phyloP scores from a whole-genome alignment of 2,329 filamentous ascomycete species.

The Pseudonectria buxi region DNA sequence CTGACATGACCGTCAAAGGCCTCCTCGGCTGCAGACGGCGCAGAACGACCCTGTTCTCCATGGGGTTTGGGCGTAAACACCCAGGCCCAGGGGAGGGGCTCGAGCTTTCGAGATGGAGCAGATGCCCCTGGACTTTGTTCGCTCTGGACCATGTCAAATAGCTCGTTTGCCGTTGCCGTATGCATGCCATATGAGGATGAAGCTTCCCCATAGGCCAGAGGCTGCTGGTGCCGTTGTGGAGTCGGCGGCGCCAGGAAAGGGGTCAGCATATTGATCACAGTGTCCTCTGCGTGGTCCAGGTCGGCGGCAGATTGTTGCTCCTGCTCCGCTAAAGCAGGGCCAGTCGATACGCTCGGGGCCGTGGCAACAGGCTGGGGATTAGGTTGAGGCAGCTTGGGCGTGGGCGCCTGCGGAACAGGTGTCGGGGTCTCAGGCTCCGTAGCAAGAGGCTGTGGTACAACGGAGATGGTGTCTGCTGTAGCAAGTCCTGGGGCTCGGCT shows the following conservation, averaged over 20 bases:
- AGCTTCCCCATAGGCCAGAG: conserved; percentile 28
- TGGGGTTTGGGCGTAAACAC: conserved; percentile 34
- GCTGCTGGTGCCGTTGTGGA: conserved; percentile 29
- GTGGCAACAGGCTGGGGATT: conserved; percentile 1
- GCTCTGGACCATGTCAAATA: conserved; percentile 37
- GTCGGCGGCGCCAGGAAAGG: conserved; percentile 42
- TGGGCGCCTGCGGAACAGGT: conserved; percentile 5
- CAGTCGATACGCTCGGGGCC: conserved; percentile 3
- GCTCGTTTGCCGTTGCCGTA: conserved; percentile 42
- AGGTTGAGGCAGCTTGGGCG: conserved; percentile 3
- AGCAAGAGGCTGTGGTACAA: neutral
- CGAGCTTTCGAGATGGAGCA: conserved; percentile 26
- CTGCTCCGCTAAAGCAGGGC: conserved; percentile 7
- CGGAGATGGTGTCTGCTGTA: neutral
- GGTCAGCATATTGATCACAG: conserved; percentile 42
- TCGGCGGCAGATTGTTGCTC: conserved; percentile 7
- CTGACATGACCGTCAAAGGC: conserved; percentile 19
- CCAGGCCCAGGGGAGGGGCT: conserved; percentile 45
- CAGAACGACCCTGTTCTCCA: conserved; percentile 12
- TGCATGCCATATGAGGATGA: conserved; percentile 49
- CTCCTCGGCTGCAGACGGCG: conserved; percentile 15
- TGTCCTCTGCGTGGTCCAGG: conserved; percentile 28
- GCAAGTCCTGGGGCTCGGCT: neutral
- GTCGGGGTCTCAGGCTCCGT: conserved; percentile 1
- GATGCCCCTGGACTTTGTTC: conserved; percentile 24